These are phyloP conservation scores for Albifimbria verrucaria DNA, from an alignment of 2,329 filamentous ascomycete species.

Conservation along the genomic window DNA sequence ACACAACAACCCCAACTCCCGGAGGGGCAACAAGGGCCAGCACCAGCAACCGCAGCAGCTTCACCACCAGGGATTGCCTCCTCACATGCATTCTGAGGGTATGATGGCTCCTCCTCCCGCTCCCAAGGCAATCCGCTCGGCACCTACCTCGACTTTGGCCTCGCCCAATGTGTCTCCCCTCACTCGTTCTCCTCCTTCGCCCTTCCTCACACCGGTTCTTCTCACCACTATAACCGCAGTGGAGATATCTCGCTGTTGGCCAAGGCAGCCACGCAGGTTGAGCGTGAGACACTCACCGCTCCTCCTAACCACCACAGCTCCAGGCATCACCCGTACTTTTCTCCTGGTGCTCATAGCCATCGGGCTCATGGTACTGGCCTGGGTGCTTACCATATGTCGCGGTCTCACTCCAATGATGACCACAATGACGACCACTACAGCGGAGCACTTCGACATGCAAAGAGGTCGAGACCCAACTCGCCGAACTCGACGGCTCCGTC, in stretches of 20 bases:
- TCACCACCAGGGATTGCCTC: constrained; percentile 33
- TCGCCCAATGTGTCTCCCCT: constrained; percentile 97
- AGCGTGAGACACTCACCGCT: constrained; percentile 50
- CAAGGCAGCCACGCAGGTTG: constrained; percentile 58
- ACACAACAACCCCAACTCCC: constrained; percentile 97
- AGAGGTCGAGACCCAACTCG: constrained; percentile 89
- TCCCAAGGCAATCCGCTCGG: constrained; percentile 81
- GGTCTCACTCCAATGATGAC: constrained; percentile 79
- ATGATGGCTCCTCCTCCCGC: constrained; percentile 77
- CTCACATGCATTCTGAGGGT: constrained; percentile 49
- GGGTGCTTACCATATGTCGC: constrained; percentile 90
- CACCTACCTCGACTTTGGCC: constrained; percentile 77
- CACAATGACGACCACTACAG: constrained; percentile 73
- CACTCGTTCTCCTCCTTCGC: constrained; percentile 79
- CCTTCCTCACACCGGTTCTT: constrained; percentile 37
- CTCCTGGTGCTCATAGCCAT: constrained; percentile 43
- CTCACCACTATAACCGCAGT: constrained; percentile 48
- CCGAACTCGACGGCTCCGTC: constrained; percentile 94
- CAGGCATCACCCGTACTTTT: constrained; percentile 54
- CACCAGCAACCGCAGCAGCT: constrained; percentile 34
- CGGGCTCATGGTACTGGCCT: constrained; percentile 70
- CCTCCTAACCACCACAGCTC: constrained; percentile 40
- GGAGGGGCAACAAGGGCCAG: constrained; percentile 80
- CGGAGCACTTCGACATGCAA: constrained; percentile 66
- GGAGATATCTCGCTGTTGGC: constrained; percentile 58